These are phyloP conservation scores for Rhodamnia argentea DNA, from an alignment of 345 rosid genomes.

Conservation along the genomic window DNA sequence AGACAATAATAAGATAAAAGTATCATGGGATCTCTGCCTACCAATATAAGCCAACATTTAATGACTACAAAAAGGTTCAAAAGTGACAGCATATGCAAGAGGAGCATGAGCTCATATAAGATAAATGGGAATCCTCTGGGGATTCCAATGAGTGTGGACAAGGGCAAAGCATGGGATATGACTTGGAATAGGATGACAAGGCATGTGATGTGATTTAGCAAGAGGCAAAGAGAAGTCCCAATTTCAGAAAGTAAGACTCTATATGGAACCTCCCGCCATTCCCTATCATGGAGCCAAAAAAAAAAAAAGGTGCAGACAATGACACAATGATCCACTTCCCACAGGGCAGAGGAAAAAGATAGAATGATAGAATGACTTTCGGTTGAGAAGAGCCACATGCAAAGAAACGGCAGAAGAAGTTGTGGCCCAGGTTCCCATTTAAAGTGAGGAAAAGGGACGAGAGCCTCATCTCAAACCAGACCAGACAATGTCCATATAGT, in stretches of 20 bases:
- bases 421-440: background rate
- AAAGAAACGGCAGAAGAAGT: background rate
- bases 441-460: background rate
- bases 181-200: background rate
- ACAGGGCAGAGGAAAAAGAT: background rate
- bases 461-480: background rate
- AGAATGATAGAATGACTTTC: background rate
- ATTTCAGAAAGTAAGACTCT: background rate
- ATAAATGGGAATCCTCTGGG: background rate
- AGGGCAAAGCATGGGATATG: background rate
- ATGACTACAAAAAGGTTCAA: background rate
- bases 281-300: background rate
- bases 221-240: background rate
- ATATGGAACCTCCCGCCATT: background rate
- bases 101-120: background rate
- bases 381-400: background rate
- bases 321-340: background rate
- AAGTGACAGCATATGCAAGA: background rate
- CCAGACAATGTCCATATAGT: background rate
- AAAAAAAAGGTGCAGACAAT: background rate
- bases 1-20: background rate
- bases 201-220: background rate
- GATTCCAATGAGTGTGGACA: background rate
- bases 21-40: background rate
- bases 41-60: background rate